Conservation (phyloP, 2,329 filamentous ascomycete species). For the Xylaria sp. region DNA sequence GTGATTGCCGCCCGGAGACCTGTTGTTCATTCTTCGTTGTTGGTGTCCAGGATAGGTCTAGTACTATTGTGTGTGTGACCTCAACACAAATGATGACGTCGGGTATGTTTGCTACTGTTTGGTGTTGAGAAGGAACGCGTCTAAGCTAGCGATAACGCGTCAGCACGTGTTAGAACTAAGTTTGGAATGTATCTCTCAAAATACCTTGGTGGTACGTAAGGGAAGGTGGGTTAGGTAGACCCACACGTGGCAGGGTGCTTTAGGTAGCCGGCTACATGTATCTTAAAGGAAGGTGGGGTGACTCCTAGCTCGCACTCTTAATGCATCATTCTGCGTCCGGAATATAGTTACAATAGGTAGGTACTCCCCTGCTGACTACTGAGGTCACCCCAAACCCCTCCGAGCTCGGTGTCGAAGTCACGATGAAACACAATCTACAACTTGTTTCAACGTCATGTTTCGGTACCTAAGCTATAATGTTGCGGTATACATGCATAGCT, state of each 20-base stretch:
- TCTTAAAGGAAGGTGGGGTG: constrained; percentile 13
- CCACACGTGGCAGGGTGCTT: neutral
- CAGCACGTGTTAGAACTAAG: neutral
- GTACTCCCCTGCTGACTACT: neutral
- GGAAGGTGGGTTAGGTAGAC: neutral
- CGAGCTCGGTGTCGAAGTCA: constrained; percentile 26
- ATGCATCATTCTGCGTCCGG: neutral
- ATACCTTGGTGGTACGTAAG: neutral
- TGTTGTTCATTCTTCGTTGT: constrained; percentile 18
- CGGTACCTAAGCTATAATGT: constrained; percentile 24
- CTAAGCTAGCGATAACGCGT: neutral
- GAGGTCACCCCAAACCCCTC: constrained; percentile 24
- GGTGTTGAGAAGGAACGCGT: neutral
- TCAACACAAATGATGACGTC: constrained; percentile 3
- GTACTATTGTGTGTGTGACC: neutral
- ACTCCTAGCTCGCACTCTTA: neutral
- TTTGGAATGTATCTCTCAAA: neutral
- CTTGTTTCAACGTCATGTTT: constrained; percentile 37
- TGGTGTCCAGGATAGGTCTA: constrained; percentile 7
- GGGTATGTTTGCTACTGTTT: neutral
- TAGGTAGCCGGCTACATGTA: neutral
- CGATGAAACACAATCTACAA: constrained; percentile 28
- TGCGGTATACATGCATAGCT: constrained; percentile 26
- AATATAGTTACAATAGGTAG: neutral
- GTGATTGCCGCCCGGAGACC: neutral